Base-by-base conservation (phyloP, 306 rosid genomes). In the Biancaea sappan region DNA sequence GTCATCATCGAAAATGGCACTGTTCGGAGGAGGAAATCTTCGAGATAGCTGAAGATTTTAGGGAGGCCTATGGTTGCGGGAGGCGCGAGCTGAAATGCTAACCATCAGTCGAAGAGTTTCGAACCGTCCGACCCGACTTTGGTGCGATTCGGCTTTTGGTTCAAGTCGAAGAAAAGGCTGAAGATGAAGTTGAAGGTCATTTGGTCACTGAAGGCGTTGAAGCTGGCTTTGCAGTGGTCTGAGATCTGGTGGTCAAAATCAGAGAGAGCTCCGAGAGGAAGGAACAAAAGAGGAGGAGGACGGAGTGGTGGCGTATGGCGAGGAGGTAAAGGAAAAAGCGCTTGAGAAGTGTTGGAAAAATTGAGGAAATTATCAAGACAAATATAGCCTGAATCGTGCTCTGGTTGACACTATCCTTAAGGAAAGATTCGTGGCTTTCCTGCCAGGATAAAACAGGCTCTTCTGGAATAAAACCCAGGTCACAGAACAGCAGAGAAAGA, bases 31-130 rank as follows among this genome's bases (percentile, higher is more conserved):
- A 81, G 10, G 6, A 78, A 2, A 64, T 91, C 97, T 29, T 91
- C 97, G 0, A 71, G 2, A 25, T 77, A 76, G 71, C 56, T 75
- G 32, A 91, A 67, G 0, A 87, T 69, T 51, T 83, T 75, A 0
- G 95, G 87, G 0, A 76, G 11, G 2, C 91, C 95, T 0, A 81
- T 62, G 0, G 91, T 79, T 0, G 85, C 78, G 3, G 84, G 77
- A 0, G 97, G 95, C 3, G 86, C 87, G 0, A 91, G 86, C 65
- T 87, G 95, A 8, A 82, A 73, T 0, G 54, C 44, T 0, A 91
- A 69, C 97, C 97, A 91, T 1, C 40, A 19, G 0, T 75, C 52
- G 1, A 84, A 75, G 14, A 80, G 65, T 6, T 25, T 66, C 0
- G 85, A 85, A 0, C 89, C 97, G 4, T 82, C 47, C 1, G 80